A percentile compares a stretch with the other conserved stretches of the same genome.
These are phyloP conservation scores for Tetrapyrgos nigripes DNA, from an alignment of 1,284 basidiomycete species.

Conservation along the genomic window DNA sequence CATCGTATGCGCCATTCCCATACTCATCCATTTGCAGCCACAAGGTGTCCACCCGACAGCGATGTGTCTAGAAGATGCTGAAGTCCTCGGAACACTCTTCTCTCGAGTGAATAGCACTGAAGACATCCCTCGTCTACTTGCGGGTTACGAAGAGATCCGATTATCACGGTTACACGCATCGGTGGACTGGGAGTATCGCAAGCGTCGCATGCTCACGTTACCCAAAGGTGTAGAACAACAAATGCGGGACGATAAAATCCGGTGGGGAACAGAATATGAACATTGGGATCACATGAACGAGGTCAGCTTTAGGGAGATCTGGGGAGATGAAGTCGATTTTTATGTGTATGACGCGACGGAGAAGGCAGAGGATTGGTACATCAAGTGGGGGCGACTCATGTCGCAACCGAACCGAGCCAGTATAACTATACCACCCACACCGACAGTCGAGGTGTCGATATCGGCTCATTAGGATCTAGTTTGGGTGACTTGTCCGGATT, in stretches of 20 bases:
- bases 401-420: constrained; percentile 24
- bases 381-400: constrained; percentile 46
- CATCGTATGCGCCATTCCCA: no score
- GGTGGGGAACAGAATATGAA: constrained; percentile 33
- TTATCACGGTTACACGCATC: constrained; percentile 46
- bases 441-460: constrained; percentile 27
- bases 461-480: constrained; percentile 1
- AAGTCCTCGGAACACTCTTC: constrained; percentile 55
- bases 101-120: constrained; percentile 44
- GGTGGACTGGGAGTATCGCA: constrained; percentile 45
- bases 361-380: constrained; percentile 56
- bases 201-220: constrained; percentile 45
- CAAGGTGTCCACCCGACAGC: constrained; percentile 43
- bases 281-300: constrained; percentile 46
- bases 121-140: constrained; percentile 51
- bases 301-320: constrained; percentile 40
- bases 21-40: constrained; percentile 33
- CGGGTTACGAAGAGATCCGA: constrained; percentile 56
- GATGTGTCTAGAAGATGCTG: constrained; percentile 57
- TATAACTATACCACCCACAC: constrained; percentile 11
- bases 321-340: constrained; percentile 46
- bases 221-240: constrained; percentile 46
- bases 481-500: neutral
- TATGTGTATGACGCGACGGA: constrained; percentile 47
- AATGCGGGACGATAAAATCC: constrained; percentile 44